Evolutionary conservation across 495 filamentous ascomycete species (phyloP).

Genomic region (Penicillium ochrochloron): DNA sequence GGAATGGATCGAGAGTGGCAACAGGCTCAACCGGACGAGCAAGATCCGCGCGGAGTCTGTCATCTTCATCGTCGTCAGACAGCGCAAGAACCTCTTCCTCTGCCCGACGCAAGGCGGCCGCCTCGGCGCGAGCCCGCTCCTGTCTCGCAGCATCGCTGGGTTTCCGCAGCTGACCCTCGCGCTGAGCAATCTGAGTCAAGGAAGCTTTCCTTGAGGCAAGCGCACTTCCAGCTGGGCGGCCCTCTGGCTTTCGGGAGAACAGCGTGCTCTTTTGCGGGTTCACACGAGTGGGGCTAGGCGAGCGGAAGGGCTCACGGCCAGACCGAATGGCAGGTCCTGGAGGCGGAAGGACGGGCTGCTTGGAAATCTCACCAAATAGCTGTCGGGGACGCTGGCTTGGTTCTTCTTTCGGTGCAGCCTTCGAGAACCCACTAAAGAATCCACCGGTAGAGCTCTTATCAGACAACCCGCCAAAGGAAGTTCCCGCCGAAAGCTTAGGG

Average conservation of each 20-base stretch:
- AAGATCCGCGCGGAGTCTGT: slow-evolving; percentile 62
- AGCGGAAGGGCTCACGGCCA: slow-evolving; percentile 65
- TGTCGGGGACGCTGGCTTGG: slow-evolving; percentile 34
- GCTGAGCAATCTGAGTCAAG: slow-evolving; percentile 41
- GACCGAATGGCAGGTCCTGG: slow-evolving; percentile 46
- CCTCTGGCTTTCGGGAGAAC: slow-evolving; percentile 47
- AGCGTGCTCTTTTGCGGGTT: slow-evolving; percentile 50
- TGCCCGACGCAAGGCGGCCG: slow-evolving; percentile 42
- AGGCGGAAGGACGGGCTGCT: slow-evolving; percentile 60
- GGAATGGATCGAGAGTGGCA: slow-evolving; percentile 62
- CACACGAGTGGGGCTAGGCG: slow-evolving; percentile 76
- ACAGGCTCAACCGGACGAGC: slow-evolving; percentile 54
- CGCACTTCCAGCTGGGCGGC: slow-evolving; percentile 50
- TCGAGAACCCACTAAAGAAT: slow-evolving; percentile 45
- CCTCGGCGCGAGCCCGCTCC: slow-evolving; percentile 35
- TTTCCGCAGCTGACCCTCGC: slow-evolving; percentile 35
- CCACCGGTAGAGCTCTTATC: slow-evolving; percentile 45
- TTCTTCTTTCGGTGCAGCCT: slow-evolving; percentile 25
- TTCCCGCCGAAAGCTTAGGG: slow-evolving; percentile 64
- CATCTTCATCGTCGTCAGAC: slow-evolving; percentile 68
- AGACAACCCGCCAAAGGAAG: slow-evolving; percentile 62
- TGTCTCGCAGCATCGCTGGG: slow-evolving; percentile 34
- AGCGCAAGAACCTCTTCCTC: slow-evolving; percentile 47
- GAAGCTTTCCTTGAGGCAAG: slow-evolving; percentile 47
- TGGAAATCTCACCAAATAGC: slow-evolving; percentile 70